Conservation (phyloP, 2,329 filamentous ascomycete species). For the Elsinoe ampelina region DNA sequence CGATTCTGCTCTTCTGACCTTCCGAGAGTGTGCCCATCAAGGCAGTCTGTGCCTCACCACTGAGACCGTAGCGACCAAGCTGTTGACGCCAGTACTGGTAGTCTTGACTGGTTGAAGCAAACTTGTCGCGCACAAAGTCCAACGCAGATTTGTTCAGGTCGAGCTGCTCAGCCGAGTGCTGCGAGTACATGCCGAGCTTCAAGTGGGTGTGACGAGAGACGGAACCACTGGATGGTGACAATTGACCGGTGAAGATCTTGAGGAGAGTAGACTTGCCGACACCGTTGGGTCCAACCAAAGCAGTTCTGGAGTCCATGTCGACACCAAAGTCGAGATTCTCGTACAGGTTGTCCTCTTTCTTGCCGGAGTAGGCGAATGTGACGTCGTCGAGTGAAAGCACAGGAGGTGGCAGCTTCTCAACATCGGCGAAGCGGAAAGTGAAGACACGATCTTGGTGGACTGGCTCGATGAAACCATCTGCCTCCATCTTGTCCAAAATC, state of each 20-base stretch:
- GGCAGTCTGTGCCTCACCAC: conserved; percentile 87
- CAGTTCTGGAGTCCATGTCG: conserved; percentile 98
- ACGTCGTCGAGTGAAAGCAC: conserved; percentile 95
- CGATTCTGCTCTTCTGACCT: conserved; percentile 95
- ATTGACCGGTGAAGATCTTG: conserved; percentile 90
- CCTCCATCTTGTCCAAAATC: conserved; percentile 99
- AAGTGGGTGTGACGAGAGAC: conserved; percentile 93
- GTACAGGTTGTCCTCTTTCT: conserved; percentile 84
- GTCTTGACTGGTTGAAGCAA: conserved; percentile 78
- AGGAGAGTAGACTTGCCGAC: conserved; percentile 97
- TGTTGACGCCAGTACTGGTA: conserved; percentile 99
- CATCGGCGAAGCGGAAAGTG: conserved; percentile 95
- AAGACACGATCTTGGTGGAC: conserved; percentile 80
- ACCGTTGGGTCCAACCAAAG: conserved; percentile 96
- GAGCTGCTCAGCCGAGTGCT: conserved; percentile 97
- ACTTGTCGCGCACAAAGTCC: conserved; percentile 97
- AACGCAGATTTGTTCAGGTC: conserved; percentile 96
- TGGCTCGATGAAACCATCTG: conserved; percentile 94
- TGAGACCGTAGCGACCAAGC: conserved; percentile 87
- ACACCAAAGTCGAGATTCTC: conserved; percentile 96
- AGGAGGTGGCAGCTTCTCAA: conserved; percentile 97
- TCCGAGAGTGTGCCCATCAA: conserved; percentile 97
- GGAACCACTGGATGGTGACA: conserved; percentile 70
- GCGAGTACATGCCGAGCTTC: conserved; percentile 95
- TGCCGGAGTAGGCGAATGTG: conserved; percentile 94